phyloP scores from a whole-genome alignment of 768 basidiomycete genomes.

The Collybiopsis luxurians region DNA sequence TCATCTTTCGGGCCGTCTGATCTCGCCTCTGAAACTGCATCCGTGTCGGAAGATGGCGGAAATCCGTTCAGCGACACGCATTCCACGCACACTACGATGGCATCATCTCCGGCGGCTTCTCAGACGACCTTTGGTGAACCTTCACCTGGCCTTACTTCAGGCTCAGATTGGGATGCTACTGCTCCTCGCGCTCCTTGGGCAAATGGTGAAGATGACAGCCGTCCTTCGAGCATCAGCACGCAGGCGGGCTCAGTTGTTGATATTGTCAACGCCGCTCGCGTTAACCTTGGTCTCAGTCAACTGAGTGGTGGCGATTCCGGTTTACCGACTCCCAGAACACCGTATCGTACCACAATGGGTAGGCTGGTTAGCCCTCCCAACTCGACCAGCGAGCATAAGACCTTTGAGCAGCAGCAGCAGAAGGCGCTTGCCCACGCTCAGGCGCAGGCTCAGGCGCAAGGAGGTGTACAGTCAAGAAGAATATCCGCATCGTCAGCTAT shows the following conservation, averaged over 20 bases:
- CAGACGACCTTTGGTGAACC: conserved; percentile 35
- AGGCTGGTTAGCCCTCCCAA: conserved; percentile 50
- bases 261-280: conserved; percentile 63
- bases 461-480: conserved; percentile 39
- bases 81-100: conserved; percentile 34
- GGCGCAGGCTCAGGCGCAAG: conserved; percentile 55
- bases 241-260: conserved; percentile 57
- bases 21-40: conserved; percentile 46
- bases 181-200: conserved; percentile 42
- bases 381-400: conserved; percentile 23
- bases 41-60: conserved; percentile 44
- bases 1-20: conserved; percentile 73
- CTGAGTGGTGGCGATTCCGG: conserved; percentile 20
- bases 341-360: conserved; percentile 63
- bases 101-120: conserved; percentile 33
- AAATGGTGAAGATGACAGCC: conserved; percentile 34
- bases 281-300: conserved; percentile 55
- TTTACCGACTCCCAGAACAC: conserved; percentile 37
- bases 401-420: conserved; percentile 66
- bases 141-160: conserved; percentile 22
- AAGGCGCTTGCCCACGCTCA: conserved; percentile 60
- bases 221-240: conserved; percentile 63
- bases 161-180: conserved; percentile 36
- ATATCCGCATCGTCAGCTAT: conserved; percentile 66
- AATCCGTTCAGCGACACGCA: conserved; percentile 72